Evolutionary conservation across 768 basidiomycete species (phyloP).

Genomic region (Mycena metata): DNA sequence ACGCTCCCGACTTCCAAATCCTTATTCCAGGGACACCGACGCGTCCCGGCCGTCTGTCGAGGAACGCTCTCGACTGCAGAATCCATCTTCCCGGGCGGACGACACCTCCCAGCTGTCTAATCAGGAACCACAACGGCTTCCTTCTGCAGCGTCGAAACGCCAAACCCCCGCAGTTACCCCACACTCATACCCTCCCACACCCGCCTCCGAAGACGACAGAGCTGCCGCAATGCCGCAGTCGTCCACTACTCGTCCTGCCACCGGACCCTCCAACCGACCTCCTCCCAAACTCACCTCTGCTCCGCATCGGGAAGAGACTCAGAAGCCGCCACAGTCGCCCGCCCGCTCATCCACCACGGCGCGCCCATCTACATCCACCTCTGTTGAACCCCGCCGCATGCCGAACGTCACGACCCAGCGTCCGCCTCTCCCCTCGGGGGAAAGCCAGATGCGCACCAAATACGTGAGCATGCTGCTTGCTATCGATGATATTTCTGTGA

Average conservation of each 20-base stretch:
- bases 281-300: not conserved
- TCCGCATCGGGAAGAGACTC: no score
- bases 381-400: not conserved
- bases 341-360: no score
- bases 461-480: conserved; percentile 76
- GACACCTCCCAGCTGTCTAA: not conserved
- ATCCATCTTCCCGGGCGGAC: not conserved
- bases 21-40: not conserved
- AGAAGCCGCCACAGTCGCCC: no score
- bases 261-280: not conserved
- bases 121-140: not conserved
- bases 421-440: conserved; percentile 15
- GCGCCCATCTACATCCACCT: not conserved
- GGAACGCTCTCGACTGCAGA: conserved; percentile 3
- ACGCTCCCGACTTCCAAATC: no score
- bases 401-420: not conserved
- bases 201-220: not conserved
- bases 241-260: conserved; percentile 11
- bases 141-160: conserved; percentile 3
- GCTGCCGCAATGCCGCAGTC: not conserved
- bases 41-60: not conserved
- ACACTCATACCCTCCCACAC: not conserved
- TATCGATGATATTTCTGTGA: conserved; percentile 64
- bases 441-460: conserved; percentile 56
- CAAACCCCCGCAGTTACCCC: not conserved